phyloP scores from a whole-genome alignment of 2,329 filamentous ascomycete species.

The Alternaria ventricosa region DNA sequence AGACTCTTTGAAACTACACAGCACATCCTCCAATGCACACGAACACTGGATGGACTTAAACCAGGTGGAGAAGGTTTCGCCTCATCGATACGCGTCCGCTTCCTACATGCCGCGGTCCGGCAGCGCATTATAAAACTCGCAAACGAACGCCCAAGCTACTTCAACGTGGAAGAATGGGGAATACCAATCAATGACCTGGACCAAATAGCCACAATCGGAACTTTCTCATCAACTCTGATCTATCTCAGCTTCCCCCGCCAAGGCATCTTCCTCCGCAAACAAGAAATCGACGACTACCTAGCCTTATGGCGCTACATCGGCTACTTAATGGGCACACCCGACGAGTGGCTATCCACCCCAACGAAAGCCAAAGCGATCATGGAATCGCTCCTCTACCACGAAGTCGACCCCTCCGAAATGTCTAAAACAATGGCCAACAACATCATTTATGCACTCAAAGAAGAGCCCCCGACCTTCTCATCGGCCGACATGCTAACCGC shows the following conservation, averaged over 20 bases:
- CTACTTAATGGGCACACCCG: conserved; percentile 73
- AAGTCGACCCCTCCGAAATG: conserved; percentile 69
- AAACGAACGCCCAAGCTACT: conserved; percentile 65
- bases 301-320: conserved; percentile 79
- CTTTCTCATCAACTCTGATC: conserved; percentile 72
- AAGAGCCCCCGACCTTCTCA: conserved; percentile 69
- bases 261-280: conserved; percentile 68
- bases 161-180: conserved; percentile 64
- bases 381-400: conserved; percentile 70
- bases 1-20: conserved; percentile 77
- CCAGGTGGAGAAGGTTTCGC: conserved; percentile 71
- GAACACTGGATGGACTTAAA: conserved; percentile 68
- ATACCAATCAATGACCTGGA: conserved; percentile 79
- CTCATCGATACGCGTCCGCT: conserved; percentile 70
- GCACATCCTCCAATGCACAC: conserved; percentile 74
- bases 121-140: conserved; percentile 68
- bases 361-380: conserved; percentile 66
- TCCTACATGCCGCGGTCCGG: conserved; percentile 73
- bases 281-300: conserved; percentile 73
- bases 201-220: conserved; percentile 72
- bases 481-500: conserved; percentile 72
- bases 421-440: conserved; percentile 74
- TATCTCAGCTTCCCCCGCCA: conserved; percentile 75
- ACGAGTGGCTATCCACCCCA: conserved; percentile 63
- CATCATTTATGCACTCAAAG: conserved; percentile 72